phyloP scores from a whole-genome alignment of 805 yeast genomes.

The Nakazawaea populi region DNA sequence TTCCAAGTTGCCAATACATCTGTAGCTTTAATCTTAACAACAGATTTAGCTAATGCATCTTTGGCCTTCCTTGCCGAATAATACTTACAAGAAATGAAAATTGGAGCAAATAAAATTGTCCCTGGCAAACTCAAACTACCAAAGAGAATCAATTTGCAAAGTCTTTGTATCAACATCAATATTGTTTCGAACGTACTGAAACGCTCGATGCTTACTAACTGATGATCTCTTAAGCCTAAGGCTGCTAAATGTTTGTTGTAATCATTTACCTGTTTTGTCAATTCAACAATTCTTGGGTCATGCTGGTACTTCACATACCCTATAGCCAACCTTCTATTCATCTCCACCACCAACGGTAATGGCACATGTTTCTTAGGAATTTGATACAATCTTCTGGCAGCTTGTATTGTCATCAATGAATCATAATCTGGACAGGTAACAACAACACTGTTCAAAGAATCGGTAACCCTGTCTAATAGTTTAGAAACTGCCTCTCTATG shows the following conservation, averaged over 20 bases:
- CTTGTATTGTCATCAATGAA: slow-evolving; percentile 84
- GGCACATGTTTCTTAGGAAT: slow-evolving; percentile 68
- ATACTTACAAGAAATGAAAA: slow-evolving; percentile 67
- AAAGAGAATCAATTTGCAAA: slow-evolving; percentile 48
- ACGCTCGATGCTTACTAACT: slow-evolving; percentile 47
- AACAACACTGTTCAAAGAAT: slow-evolving; percentile 74
- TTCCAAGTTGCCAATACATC: slow-evolving; percentile 98
- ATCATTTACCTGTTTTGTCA: slow-evolving; percentile 56
- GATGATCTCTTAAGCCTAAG: slow-evolving; percentile 67
- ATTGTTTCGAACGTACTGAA: slow-evolving; percentile 44
- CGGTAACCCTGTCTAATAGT: slow-evolving; percentile 58
- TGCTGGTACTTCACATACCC: slow-evolving; percentile 76
- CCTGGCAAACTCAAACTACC: slow-evolving; percentile 78
- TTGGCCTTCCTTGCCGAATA: slow-evolving; percentile 69
- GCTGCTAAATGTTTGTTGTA: slow-evolving; percentile 64
- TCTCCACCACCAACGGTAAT: slow-evolving; percentile 78
- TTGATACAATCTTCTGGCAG: slow-evolving; percentile 84
- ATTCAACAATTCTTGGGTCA: slow-evolving; percentile 58
- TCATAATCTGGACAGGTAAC: slow-evolving; percentile 85
- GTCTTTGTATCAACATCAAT: slow-evolving; percentile 50
- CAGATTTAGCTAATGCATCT: slow-evolving; percentile 76
- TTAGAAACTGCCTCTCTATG: slow-evolving; percentile 66
- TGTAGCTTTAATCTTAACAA: slow-evolving; percentile 83
- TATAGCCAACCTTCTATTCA: slow-evolving; percentile 77
- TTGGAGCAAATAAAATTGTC: slow-evolving; percentile 78